phyloP scores from a whole-genome alignment of 176 grass and related monocot genomes.

The Cenchrus fungigraminus region DNA sequence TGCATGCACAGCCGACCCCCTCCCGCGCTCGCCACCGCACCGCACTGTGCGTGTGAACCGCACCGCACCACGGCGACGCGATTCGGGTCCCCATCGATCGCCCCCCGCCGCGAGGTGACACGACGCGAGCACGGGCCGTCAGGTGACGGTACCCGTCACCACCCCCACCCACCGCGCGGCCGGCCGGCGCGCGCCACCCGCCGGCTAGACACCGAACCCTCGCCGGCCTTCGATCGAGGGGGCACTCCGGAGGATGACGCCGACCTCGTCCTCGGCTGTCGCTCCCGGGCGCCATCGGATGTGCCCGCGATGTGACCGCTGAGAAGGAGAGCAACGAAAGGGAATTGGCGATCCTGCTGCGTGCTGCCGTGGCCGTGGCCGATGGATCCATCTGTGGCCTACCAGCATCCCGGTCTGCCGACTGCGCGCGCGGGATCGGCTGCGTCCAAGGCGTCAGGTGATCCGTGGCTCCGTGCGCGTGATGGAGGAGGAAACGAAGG shows the following conservation, averaged over 20 bases:
- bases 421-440: too few species aligned
- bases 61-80: neutral
- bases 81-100: neutral
- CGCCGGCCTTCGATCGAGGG: too few species aligned
- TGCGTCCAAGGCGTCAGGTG: too few species aligned
- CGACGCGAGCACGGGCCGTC: neutral
- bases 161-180: too few species aligned
- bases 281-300: neutral
- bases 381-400: too few species aligned
- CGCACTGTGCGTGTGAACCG: neutral
- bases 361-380: neutral
- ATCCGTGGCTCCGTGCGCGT: too few species aligned
- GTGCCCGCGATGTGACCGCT: constrained; percentile 6
- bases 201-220: too few species aligned
- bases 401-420: too few species aligned
- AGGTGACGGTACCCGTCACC: neutral
- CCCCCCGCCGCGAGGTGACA: neutral
- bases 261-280: constrained; percentile 28
- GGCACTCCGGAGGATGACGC: neutral
- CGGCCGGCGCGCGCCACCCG: too few species aligned
- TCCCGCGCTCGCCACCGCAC: neutral
- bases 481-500: too few species aligned
- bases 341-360: neutral
- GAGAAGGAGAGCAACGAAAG: neutral
- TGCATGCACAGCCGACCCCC: neutral